Percentiles rank a stretch among this genome's conserved stretches.
Evolutionary conservation across 2,329 filamentous ascomycete genomes (phyloP).

Genomic region (Aspergillus oerlinghausenensis): DNA sequence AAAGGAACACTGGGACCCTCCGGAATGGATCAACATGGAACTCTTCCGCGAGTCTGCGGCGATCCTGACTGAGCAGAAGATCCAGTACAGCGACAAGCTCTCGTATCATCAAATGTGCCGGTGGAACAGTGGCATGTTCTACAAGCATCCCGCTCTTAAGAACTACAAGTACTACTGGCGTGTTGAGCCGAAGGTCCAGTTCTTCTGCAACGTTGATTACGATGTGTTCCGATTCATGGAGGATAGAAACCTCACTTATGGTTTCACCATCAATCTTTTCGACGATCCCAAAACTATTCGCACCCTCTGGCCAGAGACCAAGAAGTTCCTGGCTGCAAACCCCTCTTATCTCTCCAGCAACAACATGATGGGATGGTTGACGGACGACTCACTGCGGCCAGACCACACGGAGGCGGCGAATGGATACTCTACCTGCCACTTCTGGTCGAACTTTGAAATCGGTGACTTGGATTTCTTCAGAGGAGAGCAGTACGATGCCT

Average conservation of each 20-base stretch:
- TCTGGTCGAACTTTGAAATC: conserved; percentile 99
- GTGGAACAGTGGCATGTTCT: conserved; percentile 98
- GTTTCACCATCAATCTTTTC: conserved; percentile 96
- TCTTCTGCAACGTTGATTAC: conserved; percentile 98
- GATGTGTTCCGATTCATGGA: conserved; percentile 98
- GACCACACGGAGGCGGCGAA: conserved; percentile 76
- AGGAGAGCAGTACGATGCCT: conserved; percentile 84
- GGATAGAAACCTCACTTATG: conserved; percentile 98
- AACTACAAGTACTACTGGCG: conserved; percentile 94
- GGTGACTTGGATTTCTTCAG: conserved; percentile 91
- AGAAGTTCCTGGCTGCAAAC: conserved; percentile 82
- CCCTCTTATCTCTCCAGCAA: conserved; percentile 75
- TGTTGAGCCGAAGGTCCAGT: conserved; percentile 96
- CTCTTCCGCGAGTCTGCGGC: conserved; percentile 80
- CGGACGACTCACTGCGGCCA: conserved; percentile 70
- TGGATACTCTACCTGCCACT: conserved; percentile 96
- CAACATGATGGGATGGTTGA: conserved; percentile 84
- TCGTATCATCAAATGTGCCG: conserved; percentile 99
- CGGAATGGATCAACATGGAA: conserved; percentile 86
- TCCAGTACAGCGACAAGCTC: conserved; percentile 83
- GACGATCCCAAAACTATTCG: conserved; percentile 83
- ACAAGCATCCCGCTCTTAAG: conserved; percentile 84
- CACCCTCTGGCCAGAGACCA: conserved; percentile 90
- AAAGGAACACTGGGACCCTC: conserved; percentile 90
- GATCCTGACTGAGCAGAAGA: conserved; percentile 74